Conservation (phyloP, 2,329 filamentous ascomycete species). For the Penicillium sp. region DNA sequence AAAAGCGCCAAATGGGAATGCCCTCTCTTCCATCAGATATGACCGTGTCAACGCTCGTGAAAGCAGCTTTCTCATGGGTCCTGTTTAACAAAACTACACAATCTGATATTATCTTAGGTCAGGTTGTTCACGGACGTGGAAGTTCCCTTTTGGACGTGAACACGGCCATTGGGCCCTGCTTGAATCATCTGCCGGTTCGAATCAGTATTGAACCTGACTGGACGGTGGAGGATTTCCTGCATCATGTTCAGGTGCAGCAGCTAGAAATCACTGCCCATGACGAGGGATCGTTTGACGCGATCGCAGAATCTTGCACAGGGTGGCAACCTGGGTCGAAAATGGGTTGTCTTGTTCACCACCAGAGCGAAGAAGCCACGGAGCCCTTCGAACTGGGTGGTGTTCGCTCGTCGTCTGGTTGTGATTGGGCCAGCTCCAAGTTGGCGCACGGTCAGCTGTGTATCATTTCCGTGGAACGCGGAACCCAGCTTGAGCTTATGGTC, state of each 20-base stretch:
- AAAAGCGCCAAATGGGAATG: neutral
- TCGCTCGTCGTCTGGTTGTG: neutral
- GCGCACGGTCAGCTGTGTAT: neutral
- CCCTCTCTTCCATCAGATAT: neutral
- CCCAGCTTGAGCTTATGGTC: neutral
- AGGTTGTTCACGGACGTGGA: slow-evolving; percentile 15
- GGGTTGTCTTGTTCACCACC: neutral
- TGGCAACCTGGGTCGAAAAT: neutral
- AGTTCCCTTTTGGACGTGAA: slow-evolving; percentile 3
- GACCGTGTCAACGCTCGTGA: slow-evolving; percentile 10
- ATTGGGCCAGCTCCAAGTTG: neutral
- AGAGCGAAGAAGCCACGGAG: neutral
- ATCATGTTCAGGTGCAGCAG: slow-evolving; percentile 15
- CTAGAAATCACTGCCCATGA: slow-evolving; percentile 8
- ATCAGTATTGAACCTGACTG: neutral
- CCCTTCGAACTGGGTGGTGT: neutral
- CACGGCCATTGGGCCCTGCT: slow-evolving; percentile 8
- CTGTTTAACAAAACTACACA: neutral
- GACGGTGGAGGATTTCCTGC: slow-evolving; percentile 10
- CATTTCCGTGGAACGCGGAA: neutral
- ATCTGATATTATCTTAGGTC: slow-evolving; percentile 10
- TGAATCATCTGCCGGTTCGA: slow-evolving; percentile 12
- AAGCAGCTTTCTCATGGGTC: slow-evolving; percentile 10
- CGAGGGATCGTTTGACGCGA: neutral
- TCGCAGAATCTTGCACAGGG: neutral